A percentile compares a stretch with the other conserved stretches of the same genome.
Conservation (phyloP, 2,329 filamentous ascomycete species). For the Aureobasidium sp. region DNA sequence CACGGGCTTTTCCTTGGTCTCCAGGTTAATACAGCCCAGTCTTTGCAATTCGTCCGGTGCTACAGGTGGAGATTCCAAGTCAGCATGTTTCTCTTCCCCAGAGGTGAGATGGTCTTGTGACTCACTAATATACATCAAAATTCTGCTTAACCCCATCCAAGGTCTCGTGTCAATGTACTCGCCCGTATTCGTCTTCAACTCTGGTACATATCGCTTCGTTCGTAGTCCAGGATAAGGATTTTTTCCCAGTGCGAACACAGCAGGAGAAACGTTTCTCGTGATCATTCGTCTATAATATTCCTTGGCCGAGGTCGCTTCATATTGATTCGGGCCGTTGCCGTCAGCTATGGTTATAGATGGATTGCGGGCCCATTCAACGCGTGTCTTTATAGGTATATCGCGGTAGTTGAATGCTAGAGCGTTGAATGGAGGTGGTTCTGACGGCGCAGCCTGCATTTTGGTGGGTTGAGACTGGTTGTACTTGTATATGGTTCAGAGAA, state of each 20-base stretch:
- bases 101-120: background rate
- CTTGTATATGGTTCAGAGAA: no score
- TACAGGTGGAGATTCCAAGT: background rate
- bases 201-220: background rate
- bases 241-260: background rate
- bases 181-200: background rate
- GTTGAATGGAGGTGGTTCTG: background rate
- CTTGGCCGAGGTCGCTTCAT: background rate
- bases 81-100: background rate
- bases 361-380: background rate
- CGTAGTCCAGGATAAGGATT: background rate
- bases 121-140: background rate
- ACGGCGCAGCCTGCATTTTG: background rate
- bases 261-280: background rate
- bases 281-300: background rate
- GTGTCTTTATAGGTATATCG: background rate
- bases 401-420: background rate
- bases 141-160: background rate
- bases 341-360: background rate
- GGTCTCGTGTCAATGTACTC: background rate
- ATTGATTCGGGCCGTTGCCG: background rate
- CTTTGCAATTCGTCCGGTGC: background rate
- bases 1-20: background rate
- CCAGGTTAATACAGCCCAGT: background rate
- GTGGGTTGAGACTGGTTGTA: background rate